These are phyloP conservation scores for Moricandia moricandioides DNA, from an alignment of 345 rosid genomes.

Conservation along the genomic window DNA sequence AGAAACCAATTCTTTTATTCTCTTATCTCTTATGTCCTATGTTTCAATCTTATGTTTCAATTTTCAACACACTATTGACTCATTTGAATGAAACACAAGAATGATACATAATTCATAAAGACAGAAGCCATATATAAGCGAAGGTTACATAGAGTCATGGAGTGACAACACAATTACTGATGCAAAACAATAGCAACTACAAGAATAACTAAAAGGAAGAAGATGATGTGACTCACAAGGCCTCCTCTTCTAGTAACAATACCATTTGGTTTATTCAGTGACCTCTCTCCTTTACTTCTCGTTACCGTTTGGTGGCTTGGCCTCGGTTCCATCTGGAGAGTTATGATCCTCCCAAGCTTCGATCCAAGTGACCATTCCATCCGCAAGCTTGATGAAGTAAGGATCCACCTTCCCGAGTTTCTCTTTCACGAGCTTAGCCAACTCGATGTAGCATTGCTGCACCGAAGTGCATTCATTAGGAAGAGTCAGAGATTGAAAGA, in stretches of 20 bases:
- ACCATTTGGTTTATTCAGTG: background rate
- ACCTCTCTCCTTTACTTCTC: constrained; percentile 12
- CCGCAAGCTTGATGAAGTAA: constrained; percentile 68
- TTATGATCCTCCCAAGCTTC: constrained; percentile 88
- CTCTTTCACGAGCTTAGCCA: constrained; percentile 67
- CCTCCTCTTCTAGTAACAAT: constrained; percentile 2
- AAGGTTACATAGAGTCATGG: background rate
- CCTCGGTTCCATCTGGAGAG: constrained; percentile 30
- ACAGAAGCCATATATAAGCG: background rate
- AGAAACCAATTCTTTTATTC: constrained; percentile 19
- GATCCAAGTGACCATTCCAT: constrained; percentile 80
- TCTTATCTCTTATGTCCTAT: background rate
- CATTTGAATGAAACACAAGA: background rate
- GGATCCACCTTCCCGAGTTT: constrained; percentile 70
- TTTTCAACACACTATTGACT: background rate
- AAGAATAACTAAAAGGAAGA: background rate
- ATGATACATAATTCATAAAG: background rate
- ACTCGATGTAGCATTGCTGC: constrained; percentile 73
- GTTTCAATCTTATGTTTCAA: background rate
- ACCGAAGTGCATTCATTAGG: constrained; percentile 69
- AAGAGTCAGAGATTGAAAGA: constrained; percentile 61
- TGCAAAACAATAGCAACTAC: background rate
- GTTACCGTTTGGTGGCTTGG: background rate
- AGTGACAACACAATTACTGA: constrained; percentile 2
- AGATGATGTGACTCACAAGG: background rate